Evolutionary conservation across 225 moss, liverwort and hornwort genomes (phyloP).

Genomic region (Sphagnum contortum): DNA sequence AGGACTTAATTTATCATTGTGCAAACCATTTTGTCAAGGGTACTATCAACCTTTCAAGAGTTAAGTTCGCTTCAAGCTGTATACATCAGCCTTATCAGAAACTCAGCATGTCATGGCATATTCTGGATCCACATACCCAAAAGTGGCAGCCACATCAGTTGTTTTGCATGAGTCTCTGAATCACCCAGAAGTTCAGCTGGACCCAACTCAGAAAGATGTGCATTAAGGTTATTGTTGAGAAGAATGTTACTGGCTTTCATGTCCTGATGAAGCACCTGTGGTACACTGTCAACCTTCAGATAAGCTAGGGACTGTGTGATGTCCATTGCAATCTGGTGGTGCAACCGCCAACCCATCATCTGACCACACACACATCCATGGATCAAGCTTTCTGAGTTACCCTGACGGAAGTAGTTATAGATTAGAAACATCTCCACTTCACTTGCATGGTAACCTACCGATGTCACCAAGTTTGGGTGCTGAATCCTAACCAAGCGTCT

Average conservation of each 20-base stretch:
- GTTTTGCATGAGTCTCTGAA: conserved; percentile 90
- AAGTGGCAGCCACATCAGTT: conserved; percentile 90
- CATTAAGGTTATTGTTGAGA: conserved; percentile 64
- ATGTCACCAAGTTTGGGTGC: conserved; percentile 85
- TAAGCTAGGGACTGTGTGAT: conserved; percentile 75
- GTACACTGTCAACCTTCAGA: conserved; percentile 79
- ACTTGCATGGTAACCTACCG: conserved; percentile 91
- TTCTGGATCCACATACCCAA: conserved; percentile 92
- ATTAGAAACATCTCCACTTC: conserved; percentile 95
- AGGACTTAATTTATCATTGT: conserved; percentile 75
- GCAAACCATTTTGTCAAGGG: too few relatives aligned
- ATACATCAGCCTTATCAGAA: conserved; percentile 94
- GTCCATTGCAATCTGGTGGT: conserved; percentile 69
- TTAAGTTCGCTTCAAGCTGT: too few relatives aligned
- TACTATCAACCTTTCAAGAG: too few relatives aligned
- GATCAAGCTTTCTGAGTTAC: conserved; percentile 79
- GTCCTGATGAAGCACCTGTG: conserved; percentile 76
- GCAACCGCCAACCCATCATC: conserved; percentile 67
- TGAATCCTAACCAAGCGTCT: conserved; percentile 83
- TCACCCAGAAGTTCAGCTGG: conserved; percentile 80
- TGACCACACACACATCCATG: conserved; percentile 47
- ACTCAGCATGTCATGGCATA: conserved; percentile 95
- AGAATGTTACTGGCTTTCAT: conserved; percentile 96
- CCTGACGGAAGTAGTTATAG: conserved; percentile 83
- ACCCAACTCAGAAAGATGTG: conserved; percentile 88